Conservation (phyloP, 345 rosid species). For the Angophora floribunda region DNA sequence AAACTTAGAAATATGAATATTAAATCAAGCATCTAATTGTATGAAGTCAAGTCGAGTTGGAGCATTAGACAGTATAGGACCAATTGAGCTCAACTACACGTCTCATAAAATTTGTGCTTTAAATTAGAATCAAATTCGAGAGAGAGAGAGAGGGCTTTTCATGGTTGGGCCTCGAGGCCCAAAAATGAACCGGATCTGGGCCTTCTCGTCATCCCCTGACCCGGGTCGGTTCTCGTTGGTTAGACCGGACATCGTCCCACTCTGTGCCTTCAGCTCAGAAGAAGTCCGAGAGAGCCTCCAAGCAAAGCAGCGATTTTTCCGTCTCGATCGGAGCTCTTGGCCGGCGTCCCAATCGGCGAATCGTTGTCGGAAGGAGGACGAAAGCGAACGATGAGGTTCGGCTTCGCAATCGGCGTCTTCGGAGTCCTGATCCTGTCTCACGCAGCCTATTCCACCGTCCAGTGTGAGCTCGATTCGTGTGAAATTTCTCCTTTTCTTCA, state of each 20-base stretch:
- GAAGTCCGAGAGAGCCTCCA: neutral
- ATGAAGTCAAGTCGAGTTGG: too few species aligned
- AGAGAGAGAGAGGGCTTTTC: neutral
- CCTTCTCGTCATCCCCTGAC: neutral
- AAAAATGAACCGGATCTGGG: neutral
- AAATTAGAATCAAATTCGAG: too few species aligned
- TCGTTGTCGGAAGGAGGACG: neutral
- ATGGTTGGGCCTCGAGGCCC: neutral
- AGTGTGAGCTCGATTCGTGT: constrained; percentile 30
- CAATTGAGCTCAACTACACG: too few species aligned
- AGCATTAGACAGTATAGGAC: too few species aligned
- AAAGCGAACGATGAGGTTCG: constrained; percentile 34
- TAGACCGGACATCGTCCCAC: neutral
- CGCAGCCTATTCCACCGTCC: constrained; percentile 89
- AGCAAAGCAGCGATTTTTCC: neutral
- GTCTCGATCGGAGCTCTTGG: neutral
- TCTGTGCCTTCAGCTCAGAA: neutral
- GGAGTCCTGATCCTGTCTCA: constrained; percentile 70
- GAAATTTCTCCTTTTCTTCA: neutral
- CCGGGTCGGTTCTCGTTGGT: neutral
- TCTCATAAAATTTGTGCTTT: too few species aligned
- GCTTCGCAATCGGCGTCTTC: constrained; percentile 49
- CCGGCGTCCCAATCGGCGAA: neutral
- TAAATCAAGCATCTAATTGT: too few species aligned
- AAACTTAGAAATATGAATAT: too few species aligned